Evolutionary conservation across 805 yeast species (phyloP), one percentile per base, ranked within the genome.

Genomic region (Ogataea minuta): DNA sequence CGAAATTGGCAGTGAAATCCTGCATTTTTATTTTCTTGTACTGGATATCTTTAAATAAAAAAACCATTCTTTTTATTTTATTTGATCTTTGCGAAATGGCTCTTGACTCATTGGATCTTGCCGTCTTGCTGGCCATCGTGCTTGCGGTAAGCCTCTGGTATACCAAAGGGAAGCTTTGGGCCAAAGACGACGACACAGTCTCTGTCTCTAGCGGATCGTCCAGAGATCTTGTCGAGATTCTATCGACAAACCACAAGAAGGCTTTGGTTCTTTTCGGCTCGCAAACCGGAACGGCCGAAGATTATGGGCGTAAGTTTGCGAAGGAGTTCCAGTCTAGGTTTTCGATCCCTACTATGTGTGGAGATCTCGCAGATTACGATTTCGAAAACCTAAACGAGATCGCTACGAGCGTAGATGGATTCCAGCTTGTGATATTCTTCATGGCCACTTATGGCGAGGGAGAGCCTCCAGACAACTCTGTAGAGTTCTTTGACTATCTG

Each of bases 281-380:
- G 10, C 99, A 93, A 66, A 93, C 99, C 4, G 99, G 99, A 48
- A 93, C 99, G 12, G 96, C 98, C 30, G 99, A 93, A 66, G 99
- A 93, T 58, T 91, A 89, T 55, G 95, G 97, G 13, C 77, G 83
- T 52, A 86, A 91, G 59, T 81, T 89, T 52, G 79, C 95, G 33
- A 89, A 90, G 59, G 99, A 93, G 60, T 78, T 91, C 54, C 78
- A 80, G 52, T 71, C 95, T 19, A 76, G 83, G 60, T 90, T 84
- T 59, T 87, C 90, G 31, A 72, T 93, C 51, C 78, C 81, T 48
- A 79, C 91, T 2, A 78, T 93, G 83, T 78, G 83, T 43, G 93
- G 83, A 7, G 98, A 91, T 63, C 72, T 89, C 36, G 95, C 90
- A 29, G 91, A 86, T 56, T 89, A 81, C 57, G 97, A 91, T 50